phyloP scores from a whole-genome alignment of 2,329 filamentous ascomycete species.

The Cercospora zeae-maydis region DNA sequence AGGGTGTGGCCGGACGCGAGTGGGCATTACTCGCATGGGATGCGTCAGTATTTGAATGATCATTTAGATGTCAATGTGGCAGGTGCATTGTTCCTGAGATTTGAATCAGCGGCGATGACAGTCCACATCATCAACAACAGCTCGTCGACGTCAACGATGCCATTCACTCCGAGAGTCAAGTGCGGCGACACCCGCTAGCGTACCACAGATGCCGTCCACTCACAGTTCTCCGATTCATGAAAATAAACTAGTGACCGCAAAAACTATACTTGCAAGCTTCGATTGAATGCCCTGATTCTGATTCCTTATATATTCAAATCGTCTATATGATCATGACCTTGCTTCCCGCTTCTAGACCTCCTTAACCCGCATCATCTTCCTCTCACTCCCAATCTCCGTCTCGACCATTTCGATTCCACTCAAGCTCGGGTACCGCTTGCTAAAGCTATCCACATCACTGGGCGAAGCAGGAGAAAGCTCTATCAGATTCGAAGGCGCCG shows the following conservation, averaged over 20 bases:
- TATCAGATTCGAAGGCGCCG: constrained; percentile 10
- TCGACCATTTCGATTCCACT: constrained; percentile 84
- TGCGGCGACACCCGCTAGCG: background rate
- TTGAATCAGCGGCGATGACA: background rate
- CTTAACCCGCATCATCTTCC: constrained; percentile 16
- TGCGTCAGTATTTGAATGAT: background rate
- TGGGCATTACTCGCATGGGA: constrained; percentile 13
- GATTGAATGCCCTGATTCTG: background rate
- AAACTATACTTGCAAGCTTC: background rate
- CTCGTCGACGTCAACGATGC: background rate
- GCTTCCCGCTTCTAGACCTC: constrained; percentile 7
- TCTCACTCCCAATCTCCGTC: constrained; percentile 31
- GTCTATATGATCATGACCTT: background rate
- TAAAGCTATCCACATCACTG: constrained; percentile 52
- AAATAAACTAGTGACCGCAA: background rate
- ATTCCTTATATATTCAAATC: background rate
- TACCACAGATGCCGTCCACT: background rate
- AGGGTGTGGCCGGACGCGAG: constrained; percentile 16
- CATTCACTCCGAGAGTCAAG: background rate
- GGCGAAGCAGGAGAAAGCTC: constrained; percentile 5
- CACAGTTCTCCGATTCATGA: background rate
- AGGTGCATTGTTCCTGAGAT: background rate
- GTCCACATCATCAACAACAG: background rate
- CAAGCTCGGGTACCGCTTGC: constrained; percentile 80
- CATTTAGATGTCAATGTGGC: background rate